Percentiles rank a stretch among this genome's conserved stretches.
Evolutionary conservation across 1,284 basidiomycete species (phyloP).

Genomic region (Cryptococcus amylolentus): DNA sequence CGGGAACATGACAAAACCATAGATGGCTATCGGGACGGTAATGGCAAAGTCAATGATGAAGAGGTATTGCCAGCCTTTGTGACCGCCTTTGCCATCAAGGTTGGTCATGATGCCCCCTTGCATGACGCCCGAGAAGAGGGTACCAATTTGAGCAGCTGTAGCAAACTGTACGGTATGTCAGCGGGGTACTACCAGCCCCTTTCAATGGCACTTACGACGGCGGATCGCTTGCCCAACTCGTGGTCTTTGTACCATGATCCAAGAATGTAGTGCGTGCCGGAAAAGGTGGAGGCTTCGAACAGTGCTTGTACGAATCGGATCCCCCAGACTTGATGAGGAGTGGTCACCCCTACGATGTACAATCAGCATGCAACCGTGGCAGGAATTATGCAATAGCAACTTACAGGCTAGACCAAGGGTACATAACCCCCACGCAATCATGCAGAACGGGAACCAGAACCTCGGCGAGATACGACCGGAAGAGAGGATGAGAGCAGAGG

Average conservation of each 20-base stretch:
- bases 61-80: slow-evolving; percentile 38
- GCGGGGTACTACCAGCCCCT: not conserved
- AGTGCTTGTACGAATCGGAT: slow-evolving; percentile 35
- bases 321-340: slow-evolving; percentile 33
- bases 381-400: not conserved
- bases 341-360: slow-evolving; percentile 20
- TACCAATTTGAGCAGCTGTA: slow-evolving; percentile 35
- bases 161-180: slow-evolving; percentile 21
- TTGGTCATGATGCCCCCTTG: slow-evolving; percentile 38
- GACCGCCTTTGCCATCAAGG: slow-evolving; percentile 27
- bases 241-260: slow-evolving; percentile 44
- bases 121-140: slow-evolving; percentile 43
- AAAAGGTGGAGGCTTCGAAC: slow-evolving; percentile 38
- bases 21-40: slow-evolving; percentile 37
- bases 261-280: slow-evolving; percentile 39
- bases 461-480: slow-evolving; percentile 35
- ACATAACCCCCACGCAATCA: slow-evolving; percentile 32
- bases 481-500: slow-evolving; percentile 34
- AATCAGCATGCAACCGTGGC: not conserved
- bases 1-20: slow-evolving; percentile 45
- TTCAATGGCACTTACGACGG: slow-evolving; percentile 17
- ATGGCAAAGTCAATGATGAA: slow-evolving; percentile 41
- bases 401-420: slow-evolving; percentile 26
- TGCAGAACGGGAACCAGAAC: slow-evolving; percentile 42
- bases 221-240: slow-evolving; percentile 42